phyloP scores from a whole-genome alignment of 176 grass and related monocot species.

The Zea mays region DNA sequence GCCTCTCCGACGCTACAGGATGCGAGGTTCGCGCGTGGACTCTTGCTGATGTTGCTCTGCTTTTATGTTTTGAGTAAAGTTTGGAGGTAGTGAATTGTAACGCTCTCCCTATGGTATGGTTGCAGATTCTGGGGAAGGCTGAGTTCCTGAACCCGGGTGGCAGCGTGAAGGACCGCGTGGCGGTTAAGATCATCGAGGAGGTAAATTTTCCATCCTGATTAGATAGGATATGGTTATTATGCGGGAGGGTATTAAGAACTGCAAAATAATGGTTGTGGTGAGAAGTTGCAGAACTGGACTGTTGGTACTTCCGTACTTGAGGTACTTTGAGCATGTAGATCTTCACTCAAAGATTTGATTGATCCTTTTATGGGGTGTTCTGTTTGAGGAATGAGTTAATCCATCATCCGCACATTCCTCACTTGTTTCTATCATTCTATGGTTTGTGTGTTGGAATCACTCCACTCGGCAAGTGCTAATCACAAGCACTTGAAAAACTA shows the following conservation, averaged over 20 bases:
- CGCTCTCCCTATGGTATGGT: constrained; percentile 26
- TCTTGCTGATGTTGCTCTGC: background rate
- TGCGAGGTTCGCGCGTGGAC: constrained; percentile 58
- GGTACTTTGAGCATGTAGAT: background rate
- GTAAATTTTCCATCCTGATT: constrained; percentile 33
- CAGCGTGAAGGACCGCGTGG: constrained; percentile 90
- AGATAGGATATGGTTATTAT: background rate
- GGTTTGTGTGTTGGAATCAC: too few relatives aligned
- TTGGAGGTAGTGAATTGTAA: constrained; percentile 4
- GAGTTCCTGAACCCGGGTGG: constrained; percentile 98
- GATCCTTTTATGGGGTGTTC: background rate
- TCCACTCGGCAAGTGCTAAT: too few relatives aligned
- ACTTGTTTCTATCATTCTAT: too few relatives aligned
- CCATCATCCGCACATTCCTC: too few relatives aligned
- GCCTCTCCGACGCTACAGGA: constrained; percentile 87
- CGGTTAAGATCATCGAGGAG: constrained; percentile 96
- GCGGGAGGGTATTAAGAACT: background rate
- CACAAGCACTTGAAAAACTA: too few relatives aligned
- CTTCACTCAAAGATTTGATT: background rate
- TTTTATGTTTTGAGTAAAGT: constrained; percentile 16
- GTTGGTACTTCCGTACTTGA: background rate
- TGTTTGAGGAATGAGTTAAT: too few relatives aligned
- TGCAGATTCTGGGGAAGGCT: constrained; percentile 94
- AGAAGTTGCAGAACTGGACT: constrained; percentile 2
- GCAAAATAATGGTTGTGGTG: background rate